A percentile compares a stretch with the other conserved stretches of the same genome.
These are phyloP conservation scores for Paramyrothecium sp. DNA, from an alignment of 2,329 filamentous ascomycete genomes.

Conservation along the genomic window DNA sequence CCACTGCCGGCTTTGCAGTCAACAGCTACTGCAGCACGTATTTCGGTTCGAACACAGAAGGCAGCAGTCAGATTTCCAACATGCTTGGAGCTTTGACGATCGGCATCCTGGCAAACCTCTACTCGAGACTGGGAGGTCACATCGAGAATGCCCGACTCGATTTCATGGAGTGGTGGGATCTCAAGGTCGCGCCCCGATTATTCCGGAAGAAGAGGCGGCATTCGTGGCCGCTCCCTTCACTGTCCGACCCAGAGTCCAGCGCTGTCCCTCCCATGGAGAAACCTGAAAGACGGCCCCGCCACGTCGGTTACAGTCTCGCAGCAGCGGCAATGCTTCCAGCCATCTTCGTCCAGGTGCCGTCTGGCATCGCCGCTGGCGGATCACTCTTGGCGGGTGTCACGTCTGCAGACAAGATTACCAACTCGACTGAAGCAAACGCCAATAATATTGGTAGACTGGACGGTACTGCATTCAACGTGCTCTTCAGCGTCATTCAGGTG, in stretches of 20 bases:
- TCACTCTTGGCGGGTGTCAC: conserved; percentile 58
- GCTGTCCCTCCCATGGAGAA: conserved; percentile 17
- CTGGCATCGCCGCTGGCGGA: conserved; percentile 59
- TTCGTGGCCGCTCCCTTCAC: conserved; percentile 26
- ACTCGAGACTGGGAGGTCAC: conserved; percentile 65
- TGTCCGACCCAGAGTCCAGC: conserved; percentile 30
- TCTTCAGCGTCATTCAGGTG: conserved; percentile 59
- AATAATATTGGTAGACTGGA: conserved; percentile 30
- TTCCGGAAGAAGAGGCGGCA: conserved; percentile 22
- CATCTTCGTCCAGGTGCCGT: conserved; percentile 72
- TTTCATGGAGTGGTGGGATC: conserved; percentile 47
- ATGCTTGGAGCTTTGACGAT: conserved; percentile 75
- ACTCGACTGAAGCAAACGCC: conserved; percentile 30
- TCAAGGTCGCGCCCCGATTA: conserved; percentile 36
- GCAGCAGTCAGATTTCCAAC: conserved; percentile 73
- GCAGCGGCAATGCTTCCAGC: conserved; percentile 83
- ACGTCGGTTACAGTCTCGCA: conserved; percentile 71
- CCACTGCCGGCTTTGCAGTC: conserved; percentile 70
- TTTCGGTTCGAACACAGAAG: conserved; percentile 44
- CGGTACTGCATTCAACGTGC: conserved; percentile 50
- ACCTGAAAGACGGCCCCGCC: conserved; percentile 30
- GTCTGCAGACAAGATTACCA: conserved; percentile 53
- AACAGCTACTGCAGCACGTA: conserved; percentile 70
- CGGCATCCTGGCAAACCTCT: conserved; percentile 75
- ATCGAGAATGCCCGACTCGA: conserved; percentile 55